A percentile compares a stretch with the other conserved stretches of the same genome.
Conservation (phyloP, 1,139 yeast genomes). For the Blastobotrys apis region DNA sequence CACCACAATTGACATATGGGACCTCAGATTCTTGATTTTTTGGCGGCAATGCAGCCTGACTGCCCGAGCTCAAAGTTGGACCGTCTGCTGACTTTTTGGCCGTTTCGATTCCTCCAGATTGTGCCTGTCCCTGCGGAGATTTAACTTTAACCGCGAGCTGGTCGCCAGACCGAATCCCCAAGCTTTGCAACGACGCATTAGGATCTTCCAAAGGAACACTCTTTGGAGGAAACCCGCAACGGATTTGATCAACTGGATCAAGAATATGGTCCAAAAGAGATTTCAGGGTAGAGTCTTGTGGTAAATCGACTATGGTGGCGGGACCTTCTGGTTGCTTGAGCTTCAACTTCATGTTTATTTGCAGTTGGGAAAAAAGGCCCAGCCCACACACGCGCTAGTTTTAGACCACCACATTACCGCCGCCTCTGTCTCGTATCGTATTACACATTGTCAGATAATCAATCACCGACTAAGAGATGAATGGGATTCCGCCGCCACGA, state of each 20-base stretch:
- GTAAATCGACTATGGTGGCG: slow-evolving; percentile 25
- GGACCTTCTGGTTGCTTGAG: slow-evolving; percentile 22
- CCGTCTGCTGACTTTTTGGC: not conserved
- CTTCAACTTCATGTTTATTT: slow-evolving; percentile 27
- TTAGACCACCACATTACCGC: too few species aligned
- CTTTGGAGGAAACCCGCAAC: slow-evolving; percentile 61
- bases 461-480: too few species aligned
- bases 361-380: too few species aligned
- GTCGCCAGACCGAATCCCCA: slow-evolving; percentile 56
- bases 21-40: not conserved
- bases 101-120: too few species aligned
- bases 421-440: too few species aligned
- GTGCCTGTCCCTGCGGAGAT: too few species aligned
- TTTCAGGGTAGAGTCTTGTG: slow-evolving; percentile 27
- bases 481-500: slow-evolving; percentile 19
- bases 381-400: too few species aligned
- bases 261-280: slow-evolving; percentile 24
- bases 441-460: too few species aligned
- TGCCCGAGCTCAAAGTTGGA: too few species aligned
- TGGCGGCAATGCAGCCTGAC: too few species aligned
- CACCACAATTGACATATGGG: slow-evolving; percentile 21
- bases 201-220: slow-evolving; percentile 35
- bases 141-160: too few species aligned
- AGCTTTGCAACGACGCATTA: slow-evolving; percentile 32
- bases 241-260: slow-evolving; percentile 32